Percentiles rank a stretch among this genome's conserved stretches.
These are phyloP conservation scores for Escovopsis sp. DNA, from an alignment of 2,329 filamentous ascomycete genomes.

Conservation along the genomic window DNA sequence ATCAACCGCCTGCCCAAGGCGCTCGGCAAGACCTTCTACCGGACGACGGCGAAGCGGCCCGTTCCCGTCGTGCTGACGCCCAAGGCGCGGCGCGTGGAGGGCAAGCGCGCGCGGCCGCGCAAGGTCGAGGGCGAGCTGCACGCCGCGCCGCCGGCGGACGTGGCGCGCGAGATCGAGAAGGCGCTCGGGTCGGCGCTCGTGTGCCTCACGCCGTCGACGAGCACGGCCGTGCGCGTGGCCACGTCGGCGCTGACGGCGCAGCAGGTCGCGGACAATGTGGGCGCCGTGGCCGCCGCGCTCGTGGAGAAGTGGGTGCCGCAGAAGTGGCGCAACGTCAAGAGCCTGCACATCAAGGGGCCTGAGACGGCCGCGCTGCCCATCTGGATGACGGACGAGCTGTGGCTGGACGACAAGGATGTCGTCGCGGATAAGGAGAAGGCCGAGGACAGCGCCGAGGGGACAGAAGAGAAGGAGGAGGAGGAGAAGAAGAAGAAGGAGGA, in stretches of 20 bases:
- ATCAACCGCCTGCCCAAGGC: slow-evolving; percentile 55
- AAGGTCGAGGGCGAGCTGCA: slow-evolving; percentile 32
- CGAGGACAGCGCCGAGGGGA: slow-evolving; percentile 12
- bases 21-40: slow-evolving; percentile 89
- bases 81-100: slow-evolving; percentile 44
- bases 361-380: slow-evolving; percentile 83
- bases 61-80: slow-evolving; percentile 62
- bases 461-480: too few species aligned
- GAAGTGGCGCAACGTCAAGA: slow-evolving; percentile 74
- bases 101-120: slow-evolving; percentile 39
- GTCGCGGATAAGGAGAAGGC: slow-evolving; percentile 45
- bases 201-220: slow-evolving; percentile 61
- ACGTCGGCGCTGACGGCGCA: slow-evolving; percentile 58
- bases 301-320: slow-evolving; percentile 70
- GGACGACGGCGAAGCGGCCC: slow-evolving; percentile 66
- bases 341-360: slow-evolving; percentile 79
- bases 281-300: slow-evolving; percentile 52
- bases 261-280: slow-evolving; percentile 67
- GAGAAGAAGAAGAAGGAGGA: slow-evolving; percentile 36
- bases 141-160: slow-evolving; percentile 42
- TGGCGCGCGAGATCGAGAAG: slow-evolving; percentile 69
- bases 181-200: slow-evolving; percentile 66
- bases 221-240: slow-evolving; percentile 67
- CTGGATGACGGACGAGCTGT: slow-evolving; percentile 85
- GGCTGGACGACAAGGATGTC: slow-evolving; percentile 62